Evolutionary conservation across 164 flowering plant genomes (phyloP).

Genomic region (Aristolochia contorta): DNA sequence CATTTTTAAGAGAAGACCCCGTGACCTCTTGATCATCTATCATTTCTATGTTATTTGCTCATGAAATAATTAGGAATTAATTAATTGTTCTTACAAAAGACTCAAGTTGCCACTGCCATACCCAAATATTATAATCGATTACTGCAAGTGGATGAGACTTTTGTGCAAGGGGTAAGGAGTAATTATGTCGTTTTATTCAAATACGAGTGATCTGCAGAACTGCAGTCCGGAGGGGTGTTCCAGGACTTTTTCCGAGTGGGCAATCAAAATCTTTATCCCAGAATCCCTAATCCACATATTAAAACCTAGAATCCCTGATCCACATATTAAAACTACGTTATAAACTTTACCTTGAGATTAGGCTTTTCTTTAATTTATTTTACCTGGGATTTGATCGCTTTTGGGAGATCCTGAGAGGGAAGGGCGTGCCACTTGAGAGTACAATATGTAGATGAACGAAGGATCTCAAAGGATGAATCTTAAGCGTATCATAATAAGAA

Average conservation of each 20-base stretch:
- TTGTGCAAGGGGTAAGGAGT: too few relatives aligned
- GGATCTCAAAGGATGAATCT: background rate
- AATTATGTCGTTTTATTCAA: too few relatives aligned
- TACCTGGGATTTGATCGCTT: constrained; percentile 4
- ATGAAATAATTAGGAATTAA: too few relatives aligned
- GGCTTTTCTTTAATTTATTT: background rate
- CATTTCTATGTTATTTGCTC: too few relatives aligned
- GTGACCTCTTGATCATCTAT: too few relatives aligned
- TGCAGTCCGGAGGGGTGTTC: background rate
- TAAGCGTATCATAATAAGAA: background rate
- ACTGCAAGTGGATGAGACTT: too few relatives aligned
- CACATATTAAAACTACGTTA: background rate
- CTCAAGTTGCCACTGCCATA: too few relatives aligned
- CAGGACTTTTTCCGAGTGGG: background rate
- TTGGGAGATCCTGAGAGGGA: constrained; percentile 8
- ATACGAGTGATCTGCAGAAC: too few relatives aligned
- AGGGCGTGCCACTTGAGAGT: background rate
- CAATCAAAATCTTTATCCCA: background rate
- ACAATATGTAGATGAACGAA: background rate
- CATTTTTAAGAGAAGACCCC: too few relatives aligned
- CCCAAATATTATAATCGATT: too few relatives aligned
- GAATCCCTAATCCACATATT: too few relatives aligned
- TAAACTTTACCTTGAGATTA: background rate
- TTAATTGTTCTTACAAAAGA: too few relatives aligned
- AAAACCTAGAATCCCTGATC: background rate